Evolutionary conservation across 306 rosid species (phyloP).

Genomic region (Cyamopsis tetragonoloba): DNA sequence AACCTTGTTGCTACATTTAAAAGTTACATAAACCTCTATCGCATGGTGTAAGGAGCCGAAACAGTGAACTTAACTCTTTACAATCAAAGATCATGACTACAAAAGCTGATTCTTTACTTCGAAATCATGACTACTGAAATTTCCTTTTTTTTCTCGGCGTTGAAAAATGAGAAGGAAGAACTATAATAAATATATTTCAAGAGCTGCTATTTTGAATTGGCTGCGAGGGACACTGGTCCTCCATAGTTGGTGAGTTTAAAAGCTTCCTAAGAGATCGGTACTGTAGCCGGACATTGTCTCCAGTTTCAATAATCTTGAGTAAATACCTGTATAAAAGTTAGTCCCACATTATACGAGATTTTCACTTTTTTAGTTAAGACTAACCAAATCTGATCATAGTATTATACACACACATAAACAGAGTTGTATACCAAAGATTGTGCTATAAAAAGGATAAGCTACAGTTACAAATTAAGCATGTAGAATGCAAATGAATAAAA

Average conservation of each 20-base stretch:
- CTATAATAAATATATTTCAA: constrained; percentile 19
- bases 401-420: no score
- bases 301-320: constrained; percentile 78
- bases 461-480: neutral
- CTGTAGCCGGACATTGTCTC: constrained; percentile 90
- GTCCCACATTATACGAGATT: constrained; percentile 9
- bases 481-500: neutral
- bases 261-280: constrained; percentile 93
- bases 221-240: constrained; percentile 45
- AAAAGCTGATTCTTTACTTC: constrained; percentile 7
- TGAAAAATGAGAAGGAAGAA: constrained; percentile 18
- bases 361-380: neutral
- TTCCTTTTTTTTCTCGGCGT: constrained; percentile 19
- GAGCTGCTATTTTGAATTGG: constrained; percentile 63
- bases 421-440: constrained; percentile 1
- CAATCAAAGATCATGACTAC: constrained; percentile 14
- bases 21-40: constrained; percentile 35
- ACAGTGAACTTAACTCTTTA: constrained; percentile 27
- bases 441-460: neutral
- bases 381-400: neutral
- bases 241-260: constrained; percentile 34
- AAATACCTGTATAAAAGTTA: constrained; percentile 61
- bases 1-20: constrained; percentile 20
- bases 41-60: constrained; percentile 32
- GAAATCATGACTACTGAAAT: constrained; percentile 18